These are phyloP conservation scores for Euphorbia celastroides DNA, from an alignment of 441 rosid species.

Conservation along the genomic window DNA sequence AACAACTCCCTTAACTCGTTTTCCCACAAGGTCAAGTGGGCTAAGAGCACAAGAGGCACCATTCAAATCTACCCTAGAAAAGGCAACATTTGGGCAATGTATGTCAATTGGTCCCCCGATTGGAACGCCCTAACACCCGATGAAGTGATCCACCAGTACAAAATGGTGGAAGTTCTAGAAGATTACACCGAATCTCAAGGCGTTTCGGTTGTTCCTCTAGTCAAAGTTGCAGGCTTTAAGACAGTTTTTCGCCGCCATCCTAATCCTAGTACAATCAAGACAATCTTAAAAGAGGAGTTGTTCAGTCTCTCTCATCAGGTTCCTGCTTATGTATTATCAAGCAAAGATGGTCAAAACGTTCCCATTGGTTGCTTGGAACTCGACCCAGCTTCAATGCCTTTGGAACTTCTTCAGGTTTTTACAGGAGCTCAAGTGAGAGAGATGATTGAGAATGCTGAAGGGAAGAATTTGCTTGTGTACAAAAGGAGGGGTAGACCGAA, in stretches of 20 bases:
- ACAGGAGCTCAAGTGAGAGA: constrained; percentile 27
- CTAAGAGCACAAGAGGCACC: constrained; percentile 65
- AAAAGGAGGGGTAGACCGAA: constrained; percentile 23
- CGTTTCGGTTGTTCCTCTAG: constrained; percentile 45
- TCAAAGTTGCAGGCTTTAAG: constrained; percentile 68
- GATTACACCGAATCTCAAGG: constrained; percentile 53
- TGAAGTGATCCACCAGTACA: constrained; percentile 68
- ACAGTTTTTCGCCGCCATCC: constrained; percentile 50
- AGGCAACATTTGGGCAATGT: constrained; percentile 91
- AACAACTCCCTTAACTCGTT: constrained; percentile 56
- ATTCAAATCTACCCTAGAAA: constrained; percentile 60
- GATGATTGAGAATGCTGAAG: constrained; percentile 16
- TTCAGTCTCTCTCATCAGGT: constrained; percentile 89
- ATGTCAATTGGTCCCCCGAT: constrained; percentile 76
- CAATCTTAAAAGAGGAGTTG: constrained; percentile 68
- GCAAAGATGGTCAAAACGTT: constrained; percentile 60
- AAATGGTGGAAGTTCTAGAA: constrained; percentile 85
- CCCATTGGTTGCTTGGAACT: constrained; percentile 68
- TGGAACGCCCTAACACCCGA: constrained; percentile 64
- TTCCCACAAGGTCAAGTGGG: constrained; percentile 75
- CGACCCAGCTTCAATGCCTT: constrained; percentile 86
- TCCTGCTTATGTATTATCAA: constrained; percentile 63
- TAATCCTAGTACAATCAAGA: constrained; percentile 35
- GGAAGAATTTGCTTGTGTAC: constrained; percentile 27
- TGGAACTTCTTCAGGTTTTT: constrained; percentile 46